These are phyloP conservation scores for Collybia sp. DNA, from an alignment of 768 basidiomycete species.

Conservation along the genomic window DNA sequence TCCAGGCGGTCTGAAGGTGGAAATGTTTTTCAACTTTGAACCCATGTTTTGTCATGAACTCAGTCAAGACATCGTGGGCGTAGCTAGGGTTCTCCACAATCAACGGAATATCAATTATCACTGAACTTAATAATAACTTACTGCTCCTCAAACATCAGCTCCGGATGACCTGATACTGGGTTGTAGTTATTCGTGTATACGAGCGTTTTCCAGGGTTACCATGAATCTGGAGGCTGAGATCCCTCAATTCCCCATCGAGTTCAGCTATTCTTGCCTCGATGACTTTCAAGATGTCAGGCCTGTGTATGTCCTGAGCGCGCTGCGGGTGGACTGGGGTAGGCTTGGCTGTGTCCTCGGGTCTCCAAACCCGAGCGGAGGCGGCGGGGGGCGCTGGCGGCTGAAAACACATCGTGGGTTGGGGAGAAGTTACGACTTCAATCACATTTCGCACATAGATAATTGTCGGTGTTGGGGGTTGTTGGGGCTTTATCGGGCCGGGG, in stretches of 20 bases:
- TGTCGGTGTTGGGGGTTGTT: too few relatives aligned
- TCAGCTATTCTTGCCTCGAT: conserved; percentile 51
- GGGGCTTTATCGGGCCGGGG: too few relatives aligned
- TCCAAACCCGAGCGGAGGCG: conserved; percentile 28
- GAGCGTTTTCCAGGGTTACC: conserved; percentile 28
- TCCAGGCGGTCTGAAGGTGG: conserved; percentile 73
- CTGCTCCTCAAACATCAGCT: conserved; percentile 65
- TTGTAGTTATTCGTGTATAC: not conserved
- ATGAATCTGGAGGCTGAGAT: conserved; percentile 68
- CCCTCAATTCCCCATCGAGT: conserved; percentile 48
- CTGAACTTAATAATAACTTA: conserved; percentile 20
- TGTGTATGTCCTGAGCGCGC: conserved; percentile 32
- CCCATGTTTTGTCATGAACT: conserved; percentile 61
- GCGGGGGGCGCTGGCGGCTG: too few relatives aligned
- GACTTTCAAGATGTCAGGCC: conserved; percentile 55
- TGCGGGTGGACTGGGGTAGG: conserved; percentile 26
- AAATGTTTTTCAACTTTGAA: conserved; percentile 60
- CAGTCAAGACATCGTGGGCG: conserved; percentile 67
- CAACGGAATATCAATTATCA: not conserved
- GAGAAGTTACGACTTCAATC: too few relatives aligned
- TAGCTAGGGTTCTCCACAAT: conserved; percentile 31
- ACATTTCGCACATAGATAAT: too few relatives aligned
- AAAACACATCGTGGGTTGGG: too few relatives aligned
- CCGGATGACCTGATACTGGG: conserved; percentile 52
- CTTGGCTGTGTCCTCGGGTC: conserved; percentile 28